These are phyloP conservation scores for Zasmidium citrigriseum DNA, from an alignment of 2,329 filamentous ascomycete genomes.

Conservation along the genomic window DNA sequence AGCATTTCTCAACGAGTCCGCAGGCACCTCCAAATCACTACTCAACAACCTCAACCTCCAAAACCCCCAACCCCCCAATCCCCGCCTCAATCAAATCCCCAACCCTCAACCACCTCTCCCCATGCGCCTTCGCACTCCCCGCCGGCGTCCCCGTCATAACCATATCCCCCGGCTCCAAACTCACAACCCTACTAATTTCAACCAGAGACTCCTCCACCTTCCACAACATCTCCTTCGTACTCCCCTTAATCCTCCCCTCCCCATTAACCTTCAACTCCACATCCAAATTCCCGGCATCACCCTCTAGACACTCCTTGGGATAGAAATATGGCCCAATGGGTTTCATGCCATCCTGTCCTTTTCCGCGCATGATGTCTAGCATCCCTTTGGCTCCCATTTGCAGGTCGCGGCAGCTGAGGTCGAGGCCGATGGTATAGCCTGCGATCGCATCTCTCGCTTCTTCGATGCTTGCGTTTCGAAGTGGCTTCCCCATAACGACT, in stretches of 20 bases:
- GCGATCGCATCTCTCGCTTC: conserved; percentile 3
- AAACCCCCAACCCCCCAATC: not conserved
- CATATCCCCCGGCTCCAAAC: conserved; percentile 5
- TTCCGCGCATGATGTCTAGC: conserved; percentile 5
- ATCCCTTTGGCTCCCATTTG: not conserved
- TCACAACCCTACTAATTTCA: conserved; percentile 2
- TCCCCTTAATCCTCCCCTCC: conserved; percentile 2
- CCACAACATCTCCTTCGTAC: conserved; percentile 4
- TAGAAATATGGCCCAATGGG: not conserved
- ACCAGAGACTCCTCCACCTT: not conserved
- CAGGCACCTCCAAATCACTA: not conserved
- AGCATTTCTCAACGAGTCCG: not conserved
- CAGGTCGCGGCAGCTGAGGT: conserved; percentile 5
- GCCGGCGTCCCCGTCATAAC: conserved; percentile 5
- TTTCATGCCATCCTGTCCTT: conserved; percentile 1
- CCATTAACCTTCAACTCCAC: conserved; percentile 2
- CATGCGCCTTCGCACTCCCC: conserved; percentile 1
- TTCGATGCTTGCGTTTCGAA: not conserved
- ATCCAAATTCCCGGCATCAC: not conserved
- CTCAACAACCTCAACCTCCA: conserved; percentile 2
- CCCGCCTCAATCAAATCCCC: conserved; percentile 1
- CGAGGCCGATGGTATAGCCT: conserved; percentile 3
- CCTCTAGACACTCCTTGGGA: not conserved
- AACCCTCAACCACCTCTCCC: not conserved
- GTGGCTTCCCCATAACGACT: not conserved